Evolutionary conservation across 768 basidiomycete genomes (phyloP), one percentile per base, ranked within the genome.

Genomic region (Lanmaoa rubissima): DNA sequence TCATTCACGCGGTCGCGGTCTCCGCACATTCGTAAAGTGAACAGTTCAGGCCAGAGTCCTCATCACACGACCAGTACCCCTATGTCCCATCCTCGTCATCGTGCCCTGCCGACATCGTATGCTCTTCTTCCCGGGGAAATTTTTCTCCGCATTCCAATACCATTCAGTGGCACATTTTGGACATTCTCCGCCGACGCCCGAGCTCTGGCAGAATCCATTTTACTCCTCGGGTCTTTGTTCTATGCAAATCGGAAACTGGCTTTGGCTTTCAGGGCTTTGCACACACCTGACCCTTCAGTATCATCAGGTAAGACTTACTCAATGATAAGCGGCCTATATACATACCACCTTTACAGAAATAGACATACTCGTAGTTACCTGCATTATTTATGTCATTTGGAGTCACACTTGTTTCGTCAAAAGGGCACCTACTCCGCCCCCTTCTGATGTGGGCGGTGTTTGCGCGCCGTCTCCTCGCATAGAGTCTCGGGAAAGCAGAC

Each of bases 1-100:
- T 68, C 82, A 1, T 88, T 90, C 63, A 83, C 87, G 38, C 85
- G 88, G n/a, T 90, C 89, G 8, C 82, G 83, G 21, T 90, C 89
- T 2, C 88, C 89, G 41, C 80, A 77, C 12, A 67, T 82, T 14
- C 73, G 75, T 41, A 63, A 68, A 5, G 67, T 67, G 26, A 66
- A 65, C 45, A 63, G 71, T 47, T 61, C 73, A 9, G 61, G 60
- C 32, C 80, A 78, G 40, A 69, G 72, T 14, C 67, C 73, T 62
- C 73, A 60, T 71, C 75, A 59, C 57, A 73, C 48, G 55, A 70
- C 53, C 14, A 68, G 78, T 1, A 78, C 84, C 6, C 74, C 78
- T 39, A 52, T 78, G 21, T 67, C 77, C 14, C 72, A 74, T 58
- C 67, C 72, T 47, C 82, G 85, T 38, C 73, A 79, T 55, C 76